Base-by-base conservation (phyloP, 495 filamentous ascomycete species). In the Penicillium crystallinum region DNA sequence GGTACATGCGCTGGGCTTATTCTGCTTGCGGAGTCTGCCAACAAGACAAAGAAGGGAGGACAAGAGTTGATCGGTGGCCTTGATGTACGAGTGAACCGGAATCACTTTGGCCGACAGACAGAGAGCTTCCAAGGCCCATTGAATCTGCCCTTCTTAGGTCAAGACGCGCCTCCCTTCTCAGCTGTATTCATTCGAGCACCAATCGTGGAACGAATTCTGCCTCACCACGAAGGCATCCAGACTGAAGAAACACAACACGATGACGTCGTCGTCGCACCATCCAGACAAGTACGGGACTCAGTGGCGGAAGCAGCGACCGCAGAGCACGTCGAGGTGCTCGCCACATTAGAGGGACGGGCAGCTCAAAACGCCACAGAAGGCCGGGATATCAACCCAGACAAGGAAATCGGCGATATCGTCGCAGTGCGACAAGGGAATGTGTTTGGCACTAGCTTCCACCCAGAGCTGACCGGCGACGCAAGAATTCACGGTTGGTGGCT, bases 401-500 rank as follows among this genome's bases (percentile, higher is more conserved):
- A 72, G 43, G 77, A 84, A 46, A 63, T 76, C n/a, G 88, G 83
- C 12, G 89, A 95, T 60, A 90, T 98, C 39, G 81, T 98, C 41
- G 93, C 93, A 7, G 89, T 98, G 38, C 77, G 80, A 51, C 92
- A 97, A 70, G 88, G 89, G 11, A 97, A 97, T 72, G 89, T 96
- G 1, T 91, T 98, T 53, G 95, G 90, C 6, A 97, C 90, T 6
- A 96, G 91, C 64, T 98, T 97, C 63, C 95, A 98, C 63, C 93
- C 95, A 0, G 95, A 98, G 67, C 68, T 98, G 63, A 98, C 92
- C 19, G 83, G 82, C 19, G 93, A 98, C 68, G 74, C 81, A 52
- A 78, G 93, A 59, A 97, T 97, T 59, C 93, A 98, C 70, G 70
- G 81, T 3, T 98, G 93, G 93, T 98, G 93, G 93, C 61, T 98